Percentiles rank a stretch among this genome's conserved stretches.
phyloP scores from a whole-genome alignment of 1,284 basidiomycete species.

The Trametes sp. region DNA sequence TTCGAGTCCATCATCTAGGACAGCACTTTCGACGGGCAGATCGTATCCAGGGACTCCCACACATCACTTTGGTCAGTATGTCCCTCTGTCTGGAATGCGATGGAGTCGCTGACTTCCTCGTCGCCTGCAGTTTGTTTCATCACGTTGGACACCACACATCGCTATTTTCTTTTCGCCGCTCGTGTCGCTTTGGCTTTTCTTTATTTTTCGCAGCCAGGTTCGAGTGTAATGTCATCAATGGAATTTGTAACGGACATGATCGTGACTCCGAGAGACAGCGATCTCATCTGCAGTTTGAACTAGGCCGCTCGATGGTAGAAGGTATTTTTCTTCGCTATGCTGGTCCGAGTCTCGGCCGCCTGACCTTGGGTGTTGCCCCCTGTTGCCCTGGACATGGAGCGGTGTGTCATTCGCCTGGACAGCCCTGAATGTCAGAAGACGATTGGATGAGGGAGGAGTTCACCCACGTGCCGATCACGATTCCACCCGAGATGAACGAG shows the following conservation, averaged over 20 bases:
- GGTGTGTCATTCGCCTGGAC: too few relatives aligned
- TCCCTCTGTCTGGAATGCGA: background rate
- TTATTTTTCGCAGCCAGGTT: slow-evolving; percentile 22
- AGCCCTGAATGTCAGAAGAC: too few relatives aligned
- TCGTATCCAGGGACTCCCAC: background rate
- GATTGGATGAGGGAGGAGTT: background rate
- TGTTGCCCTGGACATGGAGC: too few relatives aligned
- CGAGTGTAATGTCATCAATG: slow-evolving; percentile 23
- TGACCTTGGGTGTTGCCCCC: too few relatives aligned
- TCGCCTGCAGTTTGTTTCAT: background rate
- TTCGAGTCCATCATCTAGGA: slow-evolving; percentile 11
- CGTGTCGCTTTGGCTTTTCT: slow-evolving; percentile 27
- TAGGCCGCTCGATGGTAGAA: too few relatives aligned
- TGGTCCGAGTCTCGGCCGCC: too few relatives aligned
- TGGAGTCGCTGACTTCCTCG: background rate
- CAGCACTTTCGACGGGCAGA: too few relatives aligned
- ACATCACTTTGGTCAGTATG: slow-evolving; percentile 2
- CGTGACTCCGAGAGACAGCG: too few relatives aligned
- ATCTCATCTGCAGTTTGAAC: too few relatives aligned
- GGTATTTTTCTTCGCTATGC: too few relatives aligned
- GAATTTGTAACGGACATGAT: background rate
- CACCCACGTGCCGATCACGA: background rate
- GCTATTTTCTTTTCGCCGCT: slow-evolving; percentile 23
- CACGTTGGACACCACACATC: slow-evolving; percentile 14
- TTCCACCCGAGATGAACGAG: background rate